Base-by-base conservation (phyloP, 2,329 filamentous ascomycete species). In the Xylariaceae sp. region DNA sequence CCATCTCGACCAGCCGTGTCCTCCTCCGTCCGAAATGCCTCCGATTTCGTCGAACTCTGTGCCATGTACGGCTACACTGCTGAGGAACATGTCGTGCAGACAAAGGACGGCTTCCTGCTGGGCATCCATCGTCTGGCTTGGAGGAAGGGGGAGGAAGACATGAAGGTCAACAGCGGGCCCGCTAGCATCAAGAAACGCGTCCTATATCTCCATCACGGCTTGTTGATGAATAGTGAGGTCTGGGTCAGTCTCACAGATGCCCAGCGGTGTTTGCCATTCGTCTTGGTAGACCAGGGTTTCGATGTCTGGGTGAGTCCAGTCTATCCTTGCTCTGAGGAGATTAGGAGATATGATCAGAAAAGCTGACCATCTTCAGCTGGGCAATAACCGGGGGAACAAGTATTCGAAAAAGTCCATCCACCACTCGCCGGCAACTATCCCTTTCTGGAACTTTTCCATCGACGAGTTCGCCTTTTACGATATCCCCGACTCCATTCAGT, bases 201-300 rank as follows among this genome's bases (percentile, higher is more conserved):
- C 31, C 80, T 92, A 5, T 98, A 96, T 57, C 67, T 98, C 43
- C 92, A 98, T 53, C 92, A 98, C 59, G 92, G 90, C 7, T 71
- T 98, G 37, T 74, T 98, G 53, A 98, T 98, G 92, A 96, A 95
- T 61, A 94, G 88, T 49, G 92, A 98, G 59, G 90, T 98, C 21
- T 98, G 92, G 92, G 86, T 96, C 7, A 93, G 87, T 53, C 64
- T 90, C 54, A 94, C 90, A 0, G 85, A 95, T 46, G 79, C 81
- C 47, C 75, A 93, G 58, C 75, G 89, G 47, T 90, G 83, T 46
- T 67, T 98, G 24, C 87, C 92, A 0, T 96, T 98, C 55, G 75
- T 83, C 46, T 68, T 98, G 27, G 87, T 94, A 0, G 87, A 95
- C 52, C 75, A 76, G 51, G 92, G 92, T 3, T 98, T 93, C 50